Percentiles rank a stretch among this genome's conserved stretches.
Evolutionary conservation across 345 rosid genomes (phyloP).

Genomic region (Rhodamnia rubescens): DNA sequence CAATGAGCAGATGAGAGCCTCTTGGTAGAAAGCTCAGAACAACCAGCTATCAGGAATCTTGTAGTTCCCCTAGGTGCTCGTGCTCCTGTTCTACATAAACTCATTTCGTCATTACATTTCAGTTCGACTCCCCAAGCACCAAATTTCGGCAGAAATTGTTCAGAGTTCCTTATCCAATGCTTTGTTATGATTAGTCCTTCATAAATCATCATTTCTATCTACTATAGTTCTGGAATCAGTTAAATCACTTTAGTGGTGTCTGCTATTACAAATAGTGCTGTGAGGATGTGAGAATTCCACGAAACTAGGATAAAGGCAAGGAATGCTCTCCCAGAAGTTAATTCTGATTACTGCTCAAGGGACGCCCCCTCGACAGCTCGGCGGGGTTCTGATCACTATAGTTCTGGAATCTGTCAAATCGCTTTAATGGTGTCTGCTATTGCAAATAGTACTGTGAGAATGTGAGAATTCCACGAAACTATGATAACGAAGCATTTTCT

Average conservation of each 20-base stretch:
- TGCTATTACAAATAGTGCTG: background rate
- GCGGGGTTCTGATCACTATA: too few relatives aligned
- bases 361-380: background rate
- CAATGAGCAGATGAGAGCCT: conserved; percentile 88
- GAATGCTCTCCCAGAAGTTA: background rate
- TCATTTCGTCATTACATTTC: background rate
- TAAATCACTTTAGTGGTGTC: background rate
- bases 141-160: too few relatives aligned
- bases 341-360: background rate
- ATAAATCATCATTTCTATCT: background rate
- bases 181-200: too few relatives aligned
- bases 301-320: background rate
- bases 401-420: too few relatives aligned
- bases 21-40: conserved; percentile 58
- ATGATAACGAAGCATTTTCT: too few relatives aligned
- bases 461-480: too few relatives aligned
- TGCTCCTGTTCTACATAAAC: background rate
- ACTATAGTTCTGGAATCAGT: background rate
- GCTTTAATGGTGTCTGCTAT: too few relatives aligned
- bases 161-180: too few relatives aligned
- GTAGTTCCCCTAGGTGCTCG: background rate
- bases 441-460: too few relatives aligned
- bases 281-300: background rate
- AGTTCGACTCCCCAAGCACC: too few relatives aligned
- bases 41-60: conserved; percentile 38